These are phyloP conservation scores for Monilinia laxa DNA, from an alignment of 2,329 filamentous ascomycete genomes.

Conservation along the genomic window DNA sequence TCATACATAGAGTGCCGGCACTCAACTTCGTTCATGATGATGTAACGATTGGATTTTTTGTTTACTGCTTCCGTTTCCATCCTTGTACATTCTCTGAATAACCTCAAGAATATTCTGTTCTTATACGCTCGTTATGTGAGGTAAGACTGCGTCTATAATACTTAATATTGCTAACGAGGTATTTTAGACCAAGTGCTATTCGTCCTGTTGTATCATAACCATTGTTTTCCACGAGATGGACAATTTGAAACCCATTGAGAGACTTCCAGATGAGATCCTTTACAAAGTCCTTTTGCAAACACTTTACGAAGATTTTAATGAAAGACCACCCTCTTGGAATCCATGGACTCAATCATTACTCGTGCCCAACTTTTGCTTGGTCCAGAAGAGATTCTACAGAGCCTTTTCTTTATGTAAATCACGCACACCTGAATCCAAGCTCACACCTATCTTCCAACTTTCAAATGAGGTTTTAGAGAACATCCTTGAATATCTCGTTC, in stretches of 20 bases:
- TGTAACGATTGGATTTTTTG: constrained; percentile 12
- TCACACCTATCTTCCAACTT: constrained; percentile 28
- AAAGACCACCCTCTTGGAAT: constrained; percentile 11
- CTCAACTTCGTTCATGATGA: constrained; percentile 19
- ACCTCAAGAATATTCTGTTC: constrained; percentile 13
- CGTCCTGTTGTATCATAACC: neutral
- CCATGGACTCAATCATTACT: constrained; percentile 17
- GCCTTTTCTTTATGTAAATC: constrained; percentile 22
- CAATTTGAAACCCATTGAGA: constrained; percentile 19
- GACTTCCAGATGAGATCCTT: constrained; percentile 24
- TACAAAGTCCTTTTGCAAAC: constrained; percentile 22
- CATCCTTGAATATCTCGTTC: constrained; percentile 45
- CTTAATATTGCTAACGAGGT: constrained; percentile 3
- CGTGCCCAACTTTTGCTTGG: constrained; percentile 22
- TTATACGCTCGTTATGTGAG: constrained; percentile 13
- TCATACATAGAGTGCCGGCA: constrained; percentile 23
- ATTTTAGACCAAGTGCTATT: constrained; percentile 13
- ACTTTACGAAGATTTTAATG: constrained; percentile 17
- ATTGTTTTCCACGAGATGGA: constrained; percentile 17
- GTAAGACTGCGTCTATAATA: constrained; percentile 2
- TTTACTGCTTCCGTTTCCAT: constrained; percentile 9
- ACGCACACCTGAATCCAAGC: constrained; percentile 4
- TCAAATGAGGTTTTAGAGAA: constrained; percentile 25
- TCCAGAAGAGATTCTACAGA: constrained; percentile 22
- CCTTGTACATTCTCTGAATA: constrained; percentile 8